phyloP scores from a whole-genome alignment of 139 green algal species.

The Desmodesmus armatus region DNA sequence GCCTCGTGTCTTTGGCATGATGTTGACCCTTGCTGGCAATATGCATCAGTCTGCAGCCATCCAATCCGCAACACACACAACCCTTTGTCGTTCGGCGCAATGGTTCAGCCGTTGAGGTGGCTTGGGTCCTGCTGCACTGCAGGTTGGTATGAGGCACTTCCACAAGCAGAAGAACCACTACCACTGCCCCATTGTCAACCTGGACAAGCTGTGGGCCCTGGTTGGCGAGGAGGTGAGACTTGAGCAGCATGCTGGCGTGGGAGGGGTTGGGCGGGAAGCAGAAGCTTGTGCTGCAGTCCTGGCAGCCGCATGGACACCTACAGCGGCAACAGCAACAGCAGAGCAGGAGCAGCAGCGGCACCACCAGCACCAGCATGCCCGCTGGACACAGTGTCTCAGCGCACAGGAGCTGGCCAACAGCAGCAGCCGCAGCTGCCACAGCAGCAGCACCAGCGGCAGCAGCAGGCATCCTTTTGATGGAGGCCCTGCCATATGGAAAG shows the following conservation, averaged over 20 bases:
- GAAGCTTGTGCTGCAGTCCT: not conserved
- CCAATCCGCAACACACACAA: too few relatives aligned
- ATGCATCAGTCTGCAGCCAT: not conserved
- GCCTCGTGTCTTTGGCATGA: too few relatives aligned
- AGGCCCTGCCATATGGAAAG: too few relatives aligned
- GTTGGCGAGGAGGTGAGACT: constrained; percentile 87
- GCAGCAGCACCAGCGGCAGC: too few relatives aligned
- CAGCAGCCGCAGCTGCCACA: constrained; percentile 5
- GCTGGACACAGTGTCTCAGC: too few relatives aligned
- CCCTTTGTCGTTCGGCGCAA: too few relatives aligned
- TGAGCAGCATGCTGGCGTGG: not conserved
- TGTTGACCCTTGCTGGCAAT: not conserved
- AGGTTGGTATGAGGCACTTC: constrained; percentile 99
- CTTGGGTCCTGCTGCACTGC: too few relatives aligned
- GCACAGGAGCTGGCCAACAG: not conserved
- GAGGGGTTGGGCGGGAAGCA: not conserved
- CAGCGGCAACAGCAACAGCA: not conserved
- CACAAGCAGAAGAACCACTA: constrained; percentile 96
- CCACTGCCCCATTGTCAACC: constrained; percentile 97
- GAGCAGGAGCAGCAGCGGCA: not conserved
- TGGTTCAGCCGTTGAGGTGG: not conserved
- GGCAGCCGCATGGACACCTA: not conserved
- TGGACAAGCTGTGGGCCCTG: constrained; percentile 98
- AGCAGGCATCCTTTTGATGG: too few relatives aligned
- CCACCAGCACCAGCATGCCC: too few relatives aligned